Evolutionary conservation across 495 filamentous ascomycete genomes (phyloP), one percentile per base, ranked within the genome.

Genomic region (Pseudomonodictys pantanalensis): DNA sequence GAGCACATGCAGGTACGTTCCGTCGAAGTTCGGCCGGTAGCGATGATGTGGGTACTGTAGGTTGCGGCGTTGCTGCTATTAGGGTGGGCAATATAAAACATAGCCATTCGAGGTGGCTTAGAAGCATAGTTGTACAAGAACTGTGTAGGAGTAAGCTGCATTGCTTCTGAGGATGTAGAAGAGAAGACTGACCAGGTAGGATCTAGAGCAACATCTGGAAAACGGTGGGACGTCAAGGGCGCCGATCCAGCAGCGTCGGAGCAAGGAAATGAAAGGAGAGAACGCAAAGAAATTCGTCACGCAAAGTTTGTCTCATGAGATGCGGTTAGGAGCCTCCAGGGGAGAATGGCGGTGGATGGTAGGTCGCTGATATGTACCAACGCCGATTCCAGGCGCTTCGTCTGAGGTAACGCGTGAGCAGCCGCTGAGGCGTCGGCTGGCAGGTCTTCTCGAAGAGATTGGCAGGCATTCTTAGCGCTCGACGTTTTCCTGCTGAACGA

Each of bases 201-300:
- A 52, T 60, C 56, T 61, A 64, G 35, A 44, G 42, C 56, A 60
- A 45, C 65, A 68, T 68, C 56, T 10, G 52, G 41, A 57, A 47
- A 49, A 58, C 10, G n/a, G n/a, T 24, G 28, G 24, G 38, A 60
- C 41, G 52, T 30, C 30, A 53, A 53, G 23, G 17, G 48, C 32
- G 39, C 65, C 60, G 65, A 23, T 60, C 65, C 65, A 30, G 65
- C 57, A 43, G 18, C 25, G 60, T 17, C 59, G 29, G 49, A 59
- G 33, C 43, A 58, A 64, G 47, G 60, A 64, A 68, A 61, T 52
- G 56, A 23, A 64, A 63, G 55, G 65, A 60, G 23, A 55, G 57
- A 53, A 58, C 42, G 45, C 52, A 68, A 64, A 56, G 60, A 68
- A 63, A 67, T 56, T 63, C 64, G 64, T 67, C 54, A 67, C 26